Evolutionary conservation across 805 yeast species (phyloP), one percentile per base, ranked within the genome.

Genomic region (Starmerella stigmatis): DNA sequence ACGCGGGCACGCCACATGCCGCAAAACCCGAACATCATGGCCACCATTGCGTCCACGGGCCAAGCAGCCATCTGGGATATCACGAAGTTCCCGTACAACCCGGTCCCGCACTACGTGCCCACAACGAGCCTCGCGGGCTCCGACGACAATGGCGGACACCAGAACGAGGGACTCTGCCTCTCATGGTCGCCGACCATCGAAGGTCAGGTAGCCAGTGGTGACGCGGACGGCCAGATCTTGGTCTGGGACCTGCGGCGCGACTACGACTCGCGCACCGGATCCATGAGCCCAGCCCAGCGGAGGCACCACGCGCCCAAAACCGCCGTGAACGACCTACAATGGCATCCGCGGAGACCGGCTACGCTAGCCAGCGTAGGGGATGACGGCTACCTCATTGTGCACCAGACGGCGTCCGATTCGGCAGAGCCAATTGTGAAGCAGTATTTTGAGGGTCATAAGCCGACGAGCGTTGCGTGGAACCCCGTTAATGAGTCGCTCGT

Each of bases 11-110:
- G 80, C 29, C 75, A 74, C 56, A 75, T 83, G 78, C 94, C 95
- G 0, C 89, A 81, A 53, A 88, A 88, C 56, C 92, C 92, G 1
- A 92, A 86, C 57, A 57, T 88, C 5, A 69, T 88, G 5, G 85
- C 88, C 2, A 73, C 86, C 16, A 75, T 78, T 9, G 76, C 82
- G 34, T 75, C 80, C 33, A 60, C 65, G 26, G 96, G 96, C 1
- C 66, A 72, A 12, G 67, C 80, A 11, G 75, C 71, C 42, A 64
- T 88, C 4, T 84, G 79, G 61, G 94, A 88, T 61, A 70, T 92
- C 54, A 86, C 96, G 0, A 86, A 84, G 59, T 94, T 85, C 60
- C 71, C 86, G 1, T 65, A 71, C 11, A 65, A 63, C 33, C 70
- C 72, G 3, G 46, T 63, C 5, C 62, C 62, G 20, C 48, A 46